phyloP scores from a whole-genome alignment of 1,139 yeast species.

The Diutina sp. region DNA sequence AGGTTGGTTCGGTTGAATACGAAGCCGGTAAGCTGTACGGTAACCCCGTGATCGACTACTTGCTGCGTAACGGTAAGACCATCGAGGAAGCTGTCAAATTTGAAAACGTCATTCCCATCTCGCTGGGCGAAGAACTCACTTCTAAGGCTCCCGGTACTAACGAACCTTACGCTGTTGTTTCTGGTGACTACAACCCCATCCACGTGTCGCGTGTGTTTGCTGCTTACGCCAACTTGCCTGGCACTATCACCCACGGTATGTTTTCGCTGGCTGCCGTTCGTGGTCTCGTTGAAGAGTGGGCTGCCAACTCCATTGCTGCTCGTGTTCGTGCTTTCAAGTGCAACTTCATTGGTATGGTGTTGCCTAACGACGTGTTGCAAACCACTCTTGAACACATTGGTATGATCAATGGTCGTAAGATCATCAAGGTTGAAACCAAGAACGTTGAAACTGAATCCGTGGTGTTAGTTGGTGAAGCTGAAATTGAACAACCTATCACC shows the following conservation, averaged over 20 bases:
- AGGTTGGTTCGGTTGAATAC: slow-evolving; percentile 79
- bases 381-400: slow-evolving; percentile 92
- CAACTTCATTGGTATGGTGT: slow-evolving; percentile 89
- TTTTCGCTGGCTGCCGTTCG: slow-evolving; percentile 93
- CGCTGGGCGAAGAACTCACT: slow-evolving; percentile 60
- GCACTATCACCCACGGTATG: slow-evolving; percentile 99
- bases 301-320: slow-evolving; percentile 91
- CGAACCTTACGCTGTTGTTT: slow-evolving; percentile 93
- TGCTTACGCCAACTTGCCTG: slow-evolving; percentile 84
- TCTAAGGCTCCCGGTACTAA: slow-evolving; percentile 77
- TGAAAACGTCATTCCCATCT: slow-evolving; percentile 83
- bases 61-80: slow-evolving; percentile 82
- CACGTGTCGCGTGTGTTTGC: slow-evolving; percentile 96
- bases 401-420: slow-evolving; percentile 98
- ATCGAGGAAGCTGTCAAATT: slow-evolving; percentile 89
- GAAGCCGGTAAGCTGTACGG: slow-evolving; percentile 92
- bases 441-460: slow-evolving; percentile 65
- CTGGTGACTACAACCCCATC: slow-evolving; percentile 97
- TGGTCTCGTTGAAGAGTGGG: slow-evolving; percentile 94
- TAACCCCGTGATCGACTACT: slow-evolving; percentile 93
- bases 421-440: slow-evolving; percentile 81
- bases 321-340: slow-evolving; percentile 94
- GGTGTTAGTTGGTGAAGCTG: slow-evolving; percentile 91
- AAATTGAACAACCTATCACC: slow-evolving; percentile 94
- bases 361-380: slow-evolving; percentile 84